Evolutionary conservation across 2,329 filamentous ascomycete species (phyloP).

Genomic region (Grosmannia huntii): DNA sequence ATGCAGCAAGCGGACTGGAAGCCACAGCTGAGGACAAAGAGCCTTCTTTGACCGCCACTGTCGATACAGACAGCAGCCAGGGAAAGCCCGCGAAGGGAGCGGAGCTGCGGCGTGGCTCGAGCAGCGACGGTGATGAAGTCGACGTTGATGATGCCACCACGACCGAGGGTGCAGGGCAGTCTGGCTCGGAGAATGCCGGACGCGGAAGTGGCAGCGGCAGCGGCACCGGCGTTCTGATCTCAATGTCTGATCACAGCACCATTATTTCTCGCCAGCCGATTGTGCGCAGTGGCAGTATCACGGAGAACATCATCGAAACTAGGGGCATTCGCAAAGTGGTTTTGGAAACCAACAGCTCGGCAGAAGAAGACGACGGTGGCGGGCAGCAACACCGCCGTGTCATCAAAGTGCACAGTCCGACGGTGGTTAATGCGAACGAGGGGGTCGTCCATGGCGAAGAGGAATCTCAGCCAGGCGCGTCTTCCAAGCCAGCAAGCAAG

Average conservation of each 20-base stretch:
- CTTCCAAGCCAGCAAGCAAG: constrained; percentile 1
- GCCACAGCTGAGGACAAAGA: background rate
- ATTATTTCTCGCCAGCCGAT: constrained; percentile 20
- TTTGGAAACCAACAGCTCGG: constrained; percentile 29
- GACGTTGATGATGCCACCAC: background rate
- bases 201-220: background rate
- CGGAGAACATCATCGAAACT: constrained; percentile 63
- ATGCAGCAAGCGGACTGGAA: background rate
- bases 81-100: background rate
- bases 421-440: constrained; percentile 4
- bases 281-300: constrained; percentile 63
- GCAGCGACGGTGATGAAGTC: background rate
- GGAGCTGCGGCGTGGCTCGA: background rate
- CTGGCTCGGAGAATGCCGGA: constrained; percentile 9
- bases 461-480: constrained; percentile 19
- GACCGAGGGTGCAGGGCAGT: background rate
- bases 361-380: constrained; percentile 22
- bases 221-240: background rate
- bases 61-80: background rate
- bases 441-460: constrained; percentile 1
- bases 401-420: constrained; percentile 2
- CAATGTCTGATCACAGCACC: constrained; percentile 8
- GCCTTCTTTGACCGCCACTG: background rate
- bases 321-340: constrained; percentile 66
- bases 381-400: background rate